phyloP scores from a whole-genome alignment of 331 rosid genomes.

The Phaseolus coccineus region DNA sequence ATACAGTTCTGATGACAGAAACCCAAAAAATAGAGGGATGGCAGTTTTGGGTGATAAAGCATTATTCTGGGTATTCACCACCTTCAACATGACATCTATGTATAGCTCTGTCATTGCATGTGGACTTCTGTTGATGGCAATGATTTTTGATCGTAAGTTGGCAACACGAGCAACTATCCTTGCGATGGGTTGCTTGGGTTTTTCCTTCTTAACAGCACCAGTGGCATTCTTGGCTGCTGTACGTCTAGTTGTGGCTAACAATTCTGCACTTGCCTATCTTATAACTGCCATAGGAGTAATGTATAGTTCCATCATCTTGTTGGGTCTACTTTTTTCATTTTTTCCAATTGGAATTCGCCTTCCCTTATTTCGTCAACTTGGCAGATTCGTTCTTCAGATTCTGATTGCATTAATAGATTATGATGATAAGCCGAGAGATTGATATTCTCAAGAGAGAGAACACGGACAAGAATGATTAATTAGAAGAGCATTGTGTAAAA shows the following conservation, averaged over 20 bases:
- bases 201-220: not conserved
- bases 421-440: not conserved
- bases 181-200: not conserved
- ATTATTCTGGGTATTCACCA: not conserved
- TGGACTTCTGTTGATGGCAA: not conserved
- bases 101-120: not conserved
- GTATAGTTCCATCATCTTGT: not conserved
- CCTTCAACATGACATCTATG: not conserved
- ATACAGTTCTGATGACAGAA: not conserved
- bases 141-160: not conserved
- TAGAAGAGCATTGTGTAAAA: not conserved
- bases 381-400: not conserved
- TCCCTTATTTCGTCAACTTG: not conserved
- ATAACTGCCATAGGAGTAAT: not conserved
- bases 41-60: not conserved
- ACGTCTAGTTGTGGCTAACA: not conserved
- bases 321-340: not conserved
- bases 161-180: not conserved
- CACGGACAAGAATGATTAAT: not conserved
- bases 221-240: conserved; percentile 7
- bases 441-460: not conserved
- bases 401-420: not conserved
- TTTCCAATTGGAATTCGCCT: not conserved
- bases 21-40: not conserved
- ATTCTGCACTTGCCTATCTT: not conserved